Evolutionary conservation across 163 green algal species (phyloP), one percentile per base, ranked within the genome.

Genomic region (Smithsoniella earleae): DNA sequence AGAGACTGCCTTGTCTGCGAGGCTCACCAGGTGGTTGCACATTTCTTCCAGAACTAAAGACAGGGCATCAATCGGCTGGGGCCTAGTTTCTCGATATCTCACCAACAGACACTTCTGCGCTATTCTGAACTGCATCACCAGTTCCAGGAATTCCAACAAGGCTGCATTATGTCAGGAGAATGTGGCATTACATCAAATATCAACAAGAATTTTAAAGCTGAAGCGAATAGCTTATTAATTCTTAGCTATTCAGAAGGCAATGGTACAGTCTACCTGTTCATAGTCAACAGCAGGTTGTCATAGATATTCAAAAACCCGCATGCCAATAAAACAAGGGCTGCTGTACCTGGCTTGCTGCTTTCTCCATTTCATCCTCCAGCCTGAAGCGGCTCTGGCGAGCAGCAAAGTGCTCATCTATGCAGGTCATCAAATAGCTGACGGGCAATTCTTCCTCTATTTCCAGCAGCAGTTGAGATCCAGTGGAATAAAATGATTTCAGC

Each of bases 391-490:
- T 30, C 25, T n/a, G n/a, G 6, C 58, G 20, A 33, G 43, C 30
- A 45, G 3, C 3, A 69, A 69, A 69, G 58, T 69, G 58, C 16
- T 1, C 8, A 33, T 69, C 58, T n/a, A 69, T 69, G 58, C 58
- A 69, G 5, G 31, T 3, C 58, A 69, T n/a, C n/a, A 33, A 38
- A 18, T 34, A 34, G 5, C 22, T 30, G 6, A 69, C n/a, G 10
- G 58, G 58, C 16, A 69, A n/a, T n/a, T 31, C 58, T 31, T 69
- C 58, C 25, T 69, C 58, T 25, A 69, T 30, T n/a, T 69, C 27
- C n/a, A 69, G 28, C 3, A 33, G 43, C 1, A 69, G n/a, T 6
- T 40, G 1, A 3, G 25, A 5, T 43, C 58, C 58, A 38, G n/a
- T 69, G n/a, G 8, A 8, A 38, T 40, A 69, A 33, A 43, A 36